Percentiles rank a stretch among this genome's conserved stretches.
Evolutionary conservation across 176 grass and related monocot species (phyloP).

Genomic region (Juncus inflexus): DNA sequence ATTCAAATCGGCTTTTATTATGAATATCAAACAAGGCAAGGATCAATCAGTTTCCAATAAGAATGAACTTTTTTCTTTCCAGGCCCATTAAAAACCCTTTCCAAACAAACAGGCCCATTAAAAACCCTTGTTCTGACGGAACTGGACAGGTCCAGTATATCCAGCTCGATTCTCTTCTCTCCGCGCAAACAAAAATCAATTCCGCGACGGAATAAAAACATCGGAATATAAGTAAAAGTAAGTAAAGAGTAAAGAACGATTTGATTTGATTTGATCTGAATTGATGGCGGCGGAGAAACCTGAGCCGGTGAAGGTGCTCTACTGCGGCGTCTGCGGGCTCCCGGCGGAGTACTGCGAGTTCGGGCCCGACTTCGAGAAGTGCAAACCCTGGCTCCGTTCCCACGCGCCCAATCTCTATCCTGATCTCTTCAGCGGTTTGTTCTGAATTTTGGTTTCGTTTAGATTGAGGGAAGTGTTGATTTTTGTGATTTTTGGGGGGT

Average conservation of each 20-base stretch:
- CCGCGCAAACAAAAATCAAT: background rate
- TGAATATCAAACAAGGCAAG: too few relatives aligned
- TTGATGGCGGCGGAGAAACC: conserved; percentile 62
- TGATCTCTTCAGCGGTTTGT: conserved; percentile 50
- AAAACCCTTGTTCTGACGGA: background rate
- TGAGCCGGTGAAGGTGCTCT: conserved; percentile 67
- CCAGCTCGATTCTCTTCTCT: background rate
- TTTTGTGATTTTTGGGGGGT: background rate
- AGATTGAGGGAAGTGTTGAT: background rate
- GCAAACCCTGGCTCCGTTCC: conserved; percentile 91
- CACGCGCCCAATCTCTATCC: conserved; percentile 85
- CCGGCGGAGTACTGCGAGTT: conserved; percentile 99
- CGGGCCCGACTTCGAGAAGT: conserved; percentile 94
- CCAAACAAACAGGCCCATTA: background rate
- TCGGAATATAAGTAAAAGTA: background rate
- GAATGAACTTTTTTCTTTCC: too few relatives aligned
- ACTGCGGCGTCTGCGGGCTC: conserved; percentile 83
- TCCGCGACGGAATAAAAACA: conserved; percentile 3
- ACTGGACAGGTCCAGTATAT: background rate
- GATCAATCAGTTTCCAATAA: too few relatives aligned
- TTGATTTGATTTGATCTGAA: background rate
- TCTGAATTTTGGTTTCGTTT: background rate
- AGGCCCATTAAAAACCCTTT: background rate
- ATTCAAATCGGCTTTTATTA: too few relatives aligned
- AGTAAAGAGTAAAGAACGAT: background rate